Percentiles rank a stretch among this genome's conserved stretches.
Conservation (phyloP, 306 rosid genomes). For the Citrullus amarus region DNA sequence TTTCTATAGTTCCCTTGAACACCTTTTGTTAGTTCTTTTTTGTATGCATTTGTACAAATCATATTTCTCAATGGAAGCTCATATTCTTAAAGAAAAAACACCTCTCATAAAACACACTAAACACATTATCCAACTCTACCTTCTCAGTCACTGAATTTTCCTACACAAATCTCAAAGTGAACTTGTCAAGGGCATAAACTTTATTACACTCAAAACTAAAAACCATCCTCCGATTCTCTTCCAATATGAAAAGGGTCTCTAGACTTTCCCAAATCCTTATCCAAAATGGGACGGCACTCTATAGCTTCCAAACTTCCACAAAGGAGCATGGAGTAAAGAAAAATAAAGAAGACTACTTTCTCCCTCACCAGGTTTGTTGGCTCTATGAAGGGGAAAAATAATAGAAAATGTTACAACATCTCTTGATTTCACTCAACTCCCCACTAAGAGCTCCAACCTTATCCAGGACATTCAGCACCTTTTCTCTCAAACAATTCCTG, state of each 20-base stretch:
- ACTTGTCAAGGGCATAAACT: neutral
- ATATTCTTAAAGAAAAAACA: neutral
- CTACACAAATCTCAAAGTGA: neutral
- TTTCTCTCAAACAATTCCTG: neutral
- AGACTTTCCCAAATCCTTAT: neutral
- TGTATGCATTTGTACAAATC: neutral
- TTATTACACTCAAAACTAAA: neutral
- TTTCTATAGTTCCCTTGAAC: neutral
- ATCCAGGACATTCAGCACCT: neutral
- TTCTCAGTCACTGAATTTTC: neutral
- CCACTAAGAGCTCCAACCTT: neutral
- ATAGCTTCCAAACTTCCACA: neutral
- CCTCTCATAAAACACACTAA: neutral
- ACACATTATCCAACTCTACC: neutral
- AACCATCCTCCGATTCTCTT: neutral
- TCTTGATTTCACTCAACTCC: neutral
- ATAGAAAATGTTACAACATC: neutral
- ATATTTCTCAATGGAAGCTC: neutral
- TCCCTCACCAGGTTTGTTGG: neutral
- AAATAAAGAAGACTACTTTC: neutral
- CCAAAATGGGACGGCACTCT: neutral
- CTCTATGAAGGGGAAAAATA: neutral
- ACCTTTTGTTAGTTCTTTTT: neutral
- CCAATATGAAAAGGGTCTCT: neutral
- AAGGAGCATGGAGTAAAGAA: neutral